Conservation (phyloP, 495 filamentous ascomycete genomes). For the Penicillium argentinense region DNA sequence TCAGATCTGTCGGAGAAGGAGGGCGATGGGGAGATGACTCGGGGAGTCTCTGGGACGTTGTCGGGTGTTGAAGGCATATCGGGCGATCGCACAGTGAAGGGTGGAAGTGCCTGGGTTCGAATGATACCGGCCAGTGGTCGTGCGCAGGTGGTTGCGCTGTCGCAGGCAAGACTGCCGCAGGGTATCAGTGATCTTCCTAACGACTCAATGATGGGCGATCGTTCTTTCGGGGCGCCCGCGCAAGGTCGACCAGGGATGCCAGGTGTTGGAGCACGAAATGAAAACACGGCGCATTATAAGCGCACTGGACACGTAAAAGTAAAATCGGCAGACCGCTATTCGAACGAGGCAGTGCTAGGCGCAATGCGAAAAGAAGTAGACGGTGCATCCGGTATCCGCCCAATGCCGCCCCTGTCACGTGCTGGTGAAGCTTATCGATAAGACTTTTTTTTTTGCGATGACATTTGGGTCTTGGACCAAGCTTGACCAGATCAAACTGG, state of each 20-base stretch:
- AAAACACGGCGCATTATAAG: constrained; percentile 10
- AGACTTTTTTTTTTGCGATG: constrained; percentile 22
- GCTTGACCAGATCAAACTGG: no score
- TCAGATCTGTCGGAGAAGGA: constrained; percentile 57
- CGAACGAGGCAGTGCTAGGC: constrained; percentile 28
- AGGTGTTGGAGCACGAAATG: background rate
- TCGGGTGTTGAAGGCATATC: constrained; percentile 47
- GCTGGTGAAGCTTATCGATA: constrained; percentile 32
- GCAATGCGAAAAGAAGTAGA: constrained; percentile 21
- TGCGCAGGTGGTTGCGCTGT: constrained; percentile 21
- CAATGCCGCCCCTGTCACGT: constrained; percentile 25
- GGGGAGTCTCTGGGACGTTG: constrained; percentile 61
- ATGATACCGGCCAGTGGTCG: constrained; percentile 55
- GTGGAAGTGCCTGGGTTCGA: constrained; percentile 42
- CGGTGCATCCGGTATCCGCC: constrained; percentile 20
- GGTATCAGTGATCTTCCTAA: constrained; percentile 15
- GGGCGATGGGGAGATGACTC: constrained; percentile 70
- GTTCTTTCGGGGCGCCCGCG: constrained; percentile 4
- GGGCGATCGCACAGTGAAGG: constrained; percentile 40
- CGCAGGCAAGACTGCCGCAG: constrained; percentile 27
- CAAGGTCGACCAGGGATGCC: background rate
- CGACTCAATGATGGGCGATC: constrained; percentile 29
- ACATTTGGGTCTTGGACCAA: constrained; percentile 2
- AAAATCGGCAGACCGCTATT: constrained; percentile 6
- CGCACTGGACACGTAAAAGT: constrained; percentile 2